phyloP scores from a whole-genome alignment of 2,329 filamentous ascomycete species.

The Trichoderma sp. region DNA sequence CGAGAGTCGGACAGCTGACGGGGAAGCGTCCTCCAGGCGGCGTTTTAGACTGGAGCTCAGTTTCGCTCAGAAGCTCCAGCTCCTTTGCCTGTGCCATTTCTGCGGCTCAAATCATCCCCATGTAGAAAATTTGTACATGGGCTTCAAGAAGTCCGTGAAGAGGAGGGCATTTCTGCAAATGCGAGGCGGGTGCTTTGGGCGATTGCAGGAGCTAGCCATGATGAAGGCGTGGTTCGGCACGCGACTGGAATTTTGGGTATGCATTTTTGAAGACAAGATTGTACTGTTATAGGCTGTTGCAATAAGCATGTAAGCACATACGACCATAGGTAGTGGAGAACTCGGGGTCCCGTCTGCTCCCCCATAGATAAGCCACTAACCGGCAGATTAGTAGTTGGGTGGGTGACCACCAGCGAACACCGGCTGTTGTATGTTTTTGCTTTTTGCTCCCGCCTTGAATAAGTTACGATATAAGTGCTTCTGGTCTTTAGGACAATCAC shows the following conservation, averaged over 20 bases:
- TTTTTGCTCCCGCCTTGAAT: background rate
- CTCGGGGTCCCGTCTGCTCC: conserved; percentile 26
- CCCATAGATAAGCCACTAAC: conserved; percentile 27
- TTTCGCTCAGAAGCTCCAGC: conserved; percentile 59
- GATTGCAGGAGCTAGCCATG: background rate
- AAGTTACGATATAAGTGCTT: too few species aligned
- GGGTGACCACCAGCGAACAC: conserved; percentile 28
- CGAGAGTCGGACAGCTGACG: conserved; percentile 81
- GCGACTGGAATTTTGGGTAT: background rate
- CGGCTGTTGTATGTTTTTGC: conserved; percentile 26
- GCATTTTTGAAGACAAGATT: background rate
- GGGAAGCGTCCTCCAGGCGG: conserved; percentile 57
- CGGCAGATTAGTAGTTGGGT: conserved; percentile 28
- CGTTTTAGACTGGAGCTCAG: conserved; percentile 59
- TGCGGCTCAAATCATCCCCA: background rate
- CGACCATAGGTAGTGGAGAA: conserved; percentile 27
- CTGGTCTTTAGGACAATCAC: too few species aligned
- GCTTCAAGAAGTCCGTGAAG: background rate
- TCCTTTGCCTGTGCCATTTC: conserved; percentile 37
- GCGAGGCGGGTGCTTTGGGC: background rate
- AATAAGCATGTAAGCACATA: background rate
- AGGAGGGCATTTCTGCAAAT: background rate
- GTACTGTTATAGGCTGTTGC: background rate
- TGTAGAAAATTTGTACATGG: too few species aligned
- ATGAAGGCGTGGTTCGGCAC: background rate